Conservation (phyloP, 768 basidiomycete species). For the Pleurotus ostreatus region DNA sequence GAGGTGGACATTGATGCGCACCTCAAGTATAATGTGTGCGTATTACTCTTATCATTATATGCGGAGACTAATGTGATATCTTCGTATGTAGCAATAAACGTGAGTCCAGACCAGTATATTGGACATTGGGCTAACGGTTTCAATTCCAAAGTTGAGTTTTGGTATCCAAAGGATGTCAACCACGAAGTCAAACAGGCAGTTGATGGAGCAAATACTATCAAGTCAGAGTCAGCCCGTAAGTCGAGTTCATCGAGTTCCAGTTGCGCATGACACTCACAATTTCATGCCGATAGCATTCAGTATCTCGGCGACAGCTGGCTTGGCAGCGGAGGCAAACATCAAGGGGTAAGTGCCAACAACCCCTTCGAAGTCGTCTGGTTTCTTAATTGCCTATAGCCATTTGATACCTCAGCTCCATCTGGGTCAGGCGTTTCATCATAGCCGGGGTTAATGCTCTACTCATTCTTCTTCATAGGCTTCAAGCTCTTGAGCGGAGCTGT, state of each 20-base stretch:
- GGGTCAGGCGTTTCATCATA: not conserved
- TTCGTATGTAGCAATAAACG: not conserved
- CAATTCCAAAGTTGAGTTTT: not conserved
- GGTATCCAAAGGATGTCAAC: slow-evolving; percentile 2
- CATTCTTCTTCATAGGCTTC: not conserved
- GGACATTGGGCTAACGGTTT: not conserved
- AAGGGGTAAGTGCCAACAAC: not conserved
- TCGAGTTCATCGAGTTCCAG: not conserved
- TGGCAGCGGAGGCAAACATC: not conserved
- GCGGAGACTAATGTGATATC: not conserved
- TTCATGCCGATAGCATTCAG: not conserved
- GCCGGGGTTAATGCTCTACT: not conserved
- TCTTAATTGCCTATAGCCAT: not conserved
- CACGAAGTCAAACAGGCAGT: not conserved
- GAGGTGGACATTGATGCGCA: not conserved
- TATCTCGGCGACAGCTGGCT: not conserved
- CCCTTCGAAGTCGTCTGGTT: not conserved
- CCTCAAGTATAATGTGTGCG: slow-evolving; percentile 3
- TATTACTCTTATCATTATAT: not conserved
- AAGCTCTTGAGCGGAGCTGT: not conserved
- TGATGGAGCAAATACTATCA: not conserved
- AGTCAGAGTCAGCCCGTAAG: not conserved
- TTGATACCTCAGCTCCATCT: not conserved
- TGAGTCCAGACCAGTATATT: no score
- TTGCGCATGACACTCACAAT: not conserved